phyloP scores from a whole-genome alignment of 2,329 filamentous ascomycete genomes.

The Dissoconium aciculare region DNA sequence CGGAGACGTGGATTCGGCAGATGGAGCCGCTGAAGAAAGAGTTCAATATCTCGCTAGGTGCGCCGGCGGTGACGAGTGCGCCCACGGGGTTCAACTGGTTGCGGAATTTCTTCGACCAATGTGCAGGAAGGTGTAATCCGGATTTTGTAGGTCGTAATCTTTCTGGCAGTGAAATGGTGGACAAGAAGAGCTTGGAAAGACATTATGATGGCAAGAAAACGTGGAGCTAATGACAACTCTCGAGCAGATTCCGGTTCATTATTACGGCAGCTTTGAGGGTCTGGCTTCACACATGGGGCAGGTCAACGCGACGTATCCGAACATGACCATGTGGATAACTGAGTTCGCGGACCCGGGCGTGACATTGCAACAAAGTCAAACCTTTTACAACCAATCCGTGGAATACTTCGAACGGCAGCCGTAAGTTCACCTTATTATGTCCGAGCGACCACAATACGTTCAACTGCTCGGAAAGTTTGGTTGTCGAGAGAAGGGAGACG shows the following conservation, averaged over 20 bases:
- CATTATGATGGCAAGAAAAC: too few relatives aligned
- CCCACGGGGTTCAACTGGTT: constrained; percentile 51
- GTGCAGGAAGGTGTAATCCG: constrained; percentile 30
- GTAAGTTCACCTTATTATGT: constrained; percentile 22
- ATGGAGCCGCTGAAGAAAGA: constrained; percentile 52
- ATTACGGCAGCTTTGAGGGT: constrained; percentile 51
- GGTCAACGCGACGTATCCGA: constrained; percentile 33
- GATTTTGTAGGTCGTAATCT: constrained; percentile 29
- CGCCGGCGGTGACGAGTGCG: constrained; percentile 54
- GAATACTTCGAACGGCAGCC: constrained; percentile 51
- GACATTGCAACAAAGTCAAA: constrained; percentile 42
- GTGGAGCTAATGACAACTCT: not conserved
- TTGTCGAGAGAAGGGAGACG: too few relatives aligned
- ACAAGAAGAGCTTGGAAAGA: too few relatives aligned
- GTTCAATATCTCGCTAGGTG: constrained; percentile 49
- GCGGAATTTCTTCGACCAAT: constrained; percentile 48
- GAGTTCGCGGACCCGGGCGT: constrained; percentile 53
- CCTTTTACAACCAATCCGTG: constrained; percentile 52
- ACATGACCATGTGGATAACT: constrained; percentile 58
- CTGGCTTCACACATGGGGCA: constrained; percentile 52
- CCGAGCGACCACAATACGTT: constrained; percentile 2
- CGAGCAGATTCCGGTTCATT: constrained; percentile 35
- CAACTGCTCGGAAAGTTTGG: too few relatives aligned
- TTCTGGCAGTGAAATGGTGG: too few relatives aligned
- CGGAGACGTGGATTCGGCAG: constrained; percentile 53